Evolutionary conservation across 2,329 filamentous ascomycete species (phyloP).

Genomic region (Clonostachys sp.): DNA sequence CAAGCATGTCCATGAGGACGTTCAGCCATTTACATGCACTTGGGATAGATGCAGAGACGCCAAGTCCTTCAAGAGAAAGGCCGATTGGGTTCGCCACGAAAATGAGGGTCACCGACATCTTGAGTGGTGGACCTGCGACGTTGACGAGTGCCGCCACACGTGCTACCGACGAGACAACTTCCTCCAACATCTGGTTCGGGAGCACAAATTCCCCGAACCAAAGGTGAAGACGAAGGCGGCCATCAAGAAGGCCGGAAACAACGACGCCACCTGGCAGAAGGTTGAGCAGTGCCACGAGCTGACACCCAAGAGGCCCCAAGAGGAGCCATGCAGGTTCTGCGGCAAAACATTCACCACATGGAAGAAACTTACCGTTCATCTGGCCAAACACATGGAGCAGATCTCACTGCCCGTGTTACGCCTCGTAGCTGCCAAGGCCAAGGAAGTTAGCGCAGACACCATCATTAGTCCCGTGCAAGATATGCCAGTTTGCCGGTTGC

Average conservation of each 20-base stretch:
- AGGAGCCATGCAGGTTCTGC: slow-evolving; percentile 86
- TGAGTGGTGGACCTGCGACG: slow-evolving; percentile 86
- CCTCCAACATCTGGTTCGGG: slow-evolving; percentile 83
- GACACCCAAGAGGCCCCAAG: slow-evolving; percentile 58
- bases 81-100: slow-evolving; percentile 92
- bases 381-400: slow-evolving; percentile 92
- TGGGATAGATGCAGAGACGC: slow-evolving; percentile 78
- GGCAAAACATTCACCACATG: slow-evolving; percentile 74
- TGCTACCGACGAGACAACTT: slow-evolving; percentile 93
- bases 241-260: slow-evolving; percentile 51
- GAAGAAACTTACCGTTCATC: slow-evolving; percentile 92
- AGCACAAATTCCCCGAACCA: slow-evolving; percentile 83
- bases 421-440: slow-evolving; percentile 42
- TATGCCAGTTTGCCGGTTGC: slow-evolving; percentile 6
- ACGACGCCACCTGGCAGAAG: slow-evolving; percentile 69
- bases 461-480: slow-evolving; percentile 66
- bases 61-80: slow-evolving; percentile 92
- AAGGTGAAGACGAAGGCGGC: slow-evolving; percentile 71
- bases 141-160: slow-evolving; percentile 73
- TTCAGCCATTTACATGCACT: slow-evolving; percentile 90
- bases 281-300: slow-evolving; percentile 75
- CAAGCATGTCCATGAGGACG: slow-evolving; percentile 91
- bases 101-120: slow-evolving; percentile 86
- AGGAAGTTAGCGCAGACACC: slow-evolving; percentile 53
- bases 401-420: slow-evolving; percentile 77